Evolutionary conservation across 163 green algal species (phyloP), one percentile per base, ranked within the genome.

Genomic region (Chlorella variabilis): DNA sequence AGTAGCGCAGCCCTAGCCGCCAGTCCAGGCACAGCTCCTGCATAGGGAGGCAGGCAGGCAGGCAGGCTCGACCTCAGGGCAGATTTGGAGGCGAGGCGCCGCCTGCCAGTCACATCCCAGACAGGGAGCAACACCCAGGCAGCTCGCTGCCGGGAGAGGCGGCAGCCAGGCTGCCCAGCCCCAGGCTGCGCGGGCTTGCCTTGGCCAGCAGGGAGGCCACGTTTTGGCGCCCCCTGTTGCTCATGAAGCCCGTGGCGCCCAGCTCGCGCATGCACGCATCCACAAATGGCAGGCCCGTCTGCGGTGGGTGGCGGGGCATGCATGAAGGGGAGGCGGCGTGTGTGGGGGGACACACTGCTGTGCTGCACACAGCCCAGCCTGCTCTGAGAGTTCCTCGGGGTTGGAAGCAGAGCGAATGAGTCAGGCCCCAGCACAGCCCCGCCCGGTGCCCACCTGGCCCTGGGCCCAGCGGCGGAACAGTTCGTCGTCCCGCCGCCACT

Each of bases 261-360:
- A 99, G 86, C 90, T 99, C 96, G 0, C 97, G 86, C 97, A 99
- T 98, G 89, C 96, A 97, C 58, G 97, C 97, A 76, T 99, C 97
- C 45, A 99, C 92, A 66, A 99, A 91, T 2, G 97, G 97, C 80
- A 97, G 82, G 11, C 95, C 95, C 27, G 95, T 98, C 21, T 68
- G 82, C 70, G 18, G 61, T 11, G 45, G 11, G 2, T 31, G 25
- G 36, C 21, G 25, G 62, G 29, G 27, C 7, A 17, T 31, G 31
- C 2, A 11, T 20, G 62, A 8, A 48, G 33, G 11, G 63, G 34
- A 7, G 34, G 34, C 13, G 31, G 7, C 27, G 15, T 70, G 31
- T 25, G 3, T 45, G 2, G 2, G 18, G 4, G n/a, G 7, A 29
- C 31, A 45, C 9, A 27, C 7, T 27, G 61, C 36, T 34, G 38